Base-by-base conservation (phyloP, 1,139 yeast genomes). In the Debaryomyces sp. region DNA sequence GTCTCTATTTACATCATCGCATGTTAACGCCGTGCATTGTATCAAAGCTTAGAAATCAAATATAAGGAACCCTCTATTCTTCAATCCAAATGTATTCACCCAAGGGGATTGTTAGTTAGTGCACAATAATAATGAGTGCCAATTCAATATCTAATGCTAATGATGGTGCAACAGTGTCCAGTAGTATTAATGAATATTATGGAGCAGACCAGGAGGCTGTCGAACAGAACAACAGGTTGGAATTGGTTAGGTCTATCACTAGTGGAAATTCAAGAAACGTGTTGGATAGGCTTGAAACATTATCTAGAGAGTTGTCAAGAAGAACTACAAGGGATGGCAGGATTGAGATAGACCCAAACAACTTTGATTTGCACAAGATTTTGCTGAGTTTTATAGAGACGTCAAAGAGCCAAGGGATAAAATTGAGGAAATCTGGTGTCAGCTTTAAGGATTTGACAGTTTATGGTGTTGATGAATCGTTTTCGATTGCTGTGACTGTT, bases 401-500 rank as follows among this genome's bases (percentile, higher is more conserved):
- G 9, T 59, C 75, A 1, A 56, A 60, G 24, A 71, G 71, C 36
- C 76, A 78, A 55, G 82, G 82, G 15, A 69, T 80, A 24, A 68
- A 71, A 34, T 59, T 68, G 30, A 71, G 82, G 49, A 61, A 68
- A 22, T 64, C 81, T 5, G 84, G 85, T 49, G 71, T 82, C 4
- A 63, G 74, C 2, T 68, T 80, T 50, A 71, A 74, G 54, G 70
- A 78, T 51, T 66, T 81, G n/a, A 61, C 71, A 2, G 80, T 80
- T 8, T 62, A 61, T 44, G 87, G 85, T 48, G 63, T 67, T 33
- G 84, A 82, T 58, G 70, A 77, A 23, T 64, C 80, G 2, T 72
- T 78, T 34, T 64, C 81, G 4, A 71, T 75, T 51, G 76, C 75
- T 29, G 68, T 71, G 12, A 81, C 84, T 13, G 76, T 75, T n/a